Percentiles rank a stretch among this genome's conserved stretches.
These are phyloP conservation scores for Polyporus arcularius DNA, from an alignment of 768 basidiomycete species.

Conservation along the genomic window DNA sequence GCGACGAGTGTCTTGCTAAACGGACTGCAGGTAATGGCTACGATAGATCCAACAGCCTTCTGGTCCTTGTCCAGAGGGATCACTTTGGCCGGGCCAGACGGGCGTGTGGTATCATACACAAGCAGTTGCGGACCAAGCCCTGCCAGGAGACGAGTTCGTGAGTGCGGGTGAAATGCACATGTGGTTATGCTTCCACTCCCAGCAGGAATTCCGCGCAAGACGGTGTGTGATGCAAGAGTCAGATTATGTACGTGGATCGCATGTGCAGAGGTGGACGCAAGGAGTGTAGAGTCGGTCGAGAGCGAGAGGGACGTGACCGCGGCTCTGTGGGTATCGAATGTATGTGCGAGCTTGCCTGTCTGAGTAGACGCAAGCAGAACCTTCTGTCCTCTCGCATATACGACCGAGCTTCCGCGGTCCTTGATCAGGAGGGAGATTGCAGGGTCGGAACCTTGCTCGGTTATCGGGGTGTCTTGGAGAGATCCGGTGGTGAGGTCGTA, in stretches of 20 bases:
- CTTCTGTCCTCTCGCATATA: conserved; percentile 48
- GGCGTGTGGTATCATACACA: conserved; percentile 63
- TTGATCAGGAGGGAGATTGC: conserved; percentile 36
- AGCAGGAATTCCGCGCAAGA: conserved; percentile 53
- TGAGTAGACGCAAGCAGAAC: conserved; percentile 53
- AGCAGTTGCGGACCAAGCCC: conserved; percentile 52
- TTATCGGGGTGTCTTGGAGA: conserved; percentile 37
- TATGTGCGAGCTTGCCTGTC: conserved; percentile 44
- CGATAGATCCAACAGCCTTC: conserved; percentile 46
- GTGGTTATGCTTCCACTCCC: conserved; percentile 35
- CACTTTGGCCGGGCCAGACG: conserved; percentile 55
- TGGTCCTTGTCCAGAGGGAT: conserved; percentile 47
- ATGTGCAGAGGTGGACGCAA: conserved; percentile 55
- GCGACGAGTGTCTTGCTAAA: conserved; percentile 76
- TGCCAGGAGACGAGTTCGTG: conserved; percentile 60
- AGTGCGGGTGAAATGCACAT: conserved; percentile 64
- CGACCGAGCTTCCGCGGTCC: conserved; percentile 41
- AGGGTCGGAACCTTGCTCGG: conserved; percentile 29
- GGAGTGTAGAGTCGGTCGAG: conserved; percentile 56
- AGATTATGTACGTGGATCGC: conserved; percentile 65
- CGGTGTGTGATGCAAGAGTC: conserved; percentile 50
- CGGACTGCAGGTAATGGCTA: conserved; percentile 63
- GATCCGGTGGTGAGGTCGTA: conserved; percentile 50
- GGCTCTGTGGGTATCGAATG: conserved; percentile 53
- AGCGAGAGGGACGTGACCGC: conserved; percentile 55